Conservation (phyloP, 2,329 filamentous ascomycete species). For the Penicillium sp. region DNA sequence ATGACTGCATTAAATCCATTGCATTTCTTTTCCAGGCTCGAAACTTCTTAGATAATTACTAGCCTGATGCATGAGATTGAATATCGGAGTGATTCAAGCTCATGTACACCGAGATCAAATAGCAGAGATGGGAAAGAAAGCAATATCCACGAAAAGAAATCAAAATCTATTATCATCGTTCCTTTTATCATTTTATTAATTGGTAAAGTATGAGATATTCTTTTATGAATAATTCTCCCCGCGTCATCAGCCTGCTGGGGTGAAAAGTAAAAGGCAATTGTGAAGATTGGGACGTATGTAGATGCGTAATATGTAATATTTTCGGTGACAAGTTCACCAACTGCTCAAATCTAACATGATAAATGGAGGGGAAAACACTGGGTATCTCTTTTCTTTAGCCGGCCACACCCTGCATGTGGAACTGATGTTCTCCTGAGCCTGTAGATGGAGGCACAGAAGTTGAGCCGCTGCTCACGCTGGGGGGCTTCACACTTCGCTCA, state of each 20-base stretch:
- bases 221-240: background rate
- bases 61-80: background rate
- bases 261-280: constrained; percentile 8
- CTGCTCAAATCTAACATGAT: background rate
- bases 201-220: background rate
- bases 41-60: background rate
- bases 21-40: background rate
- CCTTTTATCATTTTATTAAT: background rate
- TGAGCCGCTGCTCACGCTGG: constrained; percentile 22
- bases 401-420: constrained; percentile 18
- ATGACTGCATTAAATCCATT: background rate
- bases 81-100: too few relatives aligned
- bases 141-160: background rate
- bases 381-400: background rate
- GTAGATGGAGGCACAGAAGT: constrained; percentile 17
- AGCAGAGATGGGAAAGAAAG: too few relatives aligned
- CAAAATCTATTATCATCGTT: background rate
- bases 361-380: background rate
- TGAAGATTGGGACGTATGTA: background rate
- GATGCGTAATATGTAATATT: background rate
- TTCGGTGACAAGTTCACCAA: background rate
- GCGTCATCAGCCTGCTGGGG: constrained; percentile 17
- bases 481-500: constrained; percentile 59
- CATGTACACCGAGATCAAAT: too few relatives aligned
- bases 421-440: constrained; percentile 14